Evolutionary conservation across 208 protist species (phyloP), one percentile per base, ranked within the genome.

Genomic region (Leishmania amazonensis): DNA sequence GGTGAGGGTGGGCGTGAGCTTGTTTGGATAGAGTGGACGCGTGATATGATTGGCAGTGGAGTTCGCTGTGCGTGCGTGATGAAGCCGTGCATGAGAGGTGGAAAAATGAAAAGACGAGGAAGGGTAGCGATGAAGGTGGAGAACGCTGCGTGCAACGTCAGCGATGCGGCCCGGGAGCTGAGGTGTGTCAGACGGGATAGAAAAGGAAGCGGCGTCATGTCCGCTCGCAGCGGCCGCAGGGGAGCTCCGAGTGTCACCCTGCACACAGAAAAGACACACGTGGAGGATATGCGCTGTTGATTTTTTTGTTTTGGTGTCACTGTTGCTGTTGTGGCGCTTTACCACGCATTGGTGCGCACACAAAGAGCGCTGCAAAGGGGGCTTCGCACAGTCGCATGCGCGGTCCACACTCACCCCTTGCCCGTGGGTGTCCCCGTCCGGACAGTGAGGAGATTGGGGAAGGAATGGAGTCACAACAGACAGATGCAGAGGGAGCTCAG

Each of bases 181-280:
- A 5, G 24, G 54, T 21, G 54, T 5, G 4, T 58, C 54, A 58
- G 54, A 58, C 54, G 54, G 54, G 54, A n/a, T 21, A 28, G 24
- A 28, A 24, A 75, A 65, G 74, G 65, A 81, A 60, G 65, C 38
- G 74, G 64, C 24, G 9, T 65, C 24, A 75, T 19, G 67, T 5
- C 0, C 6, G 13, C 28, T 11, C 8, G 74, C 35, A n/a, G 31
- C 19, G 42, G 24, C 40, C 8, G 70, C 13, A 49, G 53, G 45
- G 21, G 21, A 31, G 17, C 24, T 42, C 35, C 21, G 7, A 28
- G n/a, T 64, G n/a, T 35, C 21, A 35, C n/a, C 3, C 58, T 31
- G 58, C 6, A 31, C 35, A 13, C 45, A 0, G 28, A 24, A 64
- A 31, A 35, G 58, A 64, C 9, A 17, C 28, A 9, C 58, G 35